A percentile compares a stretch with the other conserved stretches of the same genome.
Conservation (phyloP, 106 monocot species). For the Amphibolis antarctica region DNA sequence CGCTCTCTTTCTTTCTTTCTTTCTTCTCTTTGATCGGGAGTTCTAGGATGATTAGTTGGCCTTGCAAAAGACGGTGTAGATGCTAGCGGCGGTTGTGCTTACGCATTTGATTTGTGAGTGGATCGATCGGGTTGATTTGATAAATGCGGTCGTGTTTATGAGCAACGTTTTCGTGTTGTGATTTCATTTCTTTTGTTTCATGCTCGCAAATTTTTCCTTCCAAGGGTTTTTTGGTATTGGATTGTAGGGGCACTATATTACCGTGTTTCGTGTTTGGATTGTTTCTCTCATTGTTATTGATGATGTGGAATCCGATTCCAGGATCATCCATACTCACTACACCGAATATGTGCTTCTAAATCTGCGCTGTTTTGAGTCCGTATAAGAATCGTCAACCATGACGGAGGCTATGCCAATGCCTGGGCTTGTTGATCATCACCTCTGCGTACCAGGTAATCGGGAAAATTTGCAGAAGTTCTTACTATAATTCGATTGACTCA, state of each 20-base stretch:
- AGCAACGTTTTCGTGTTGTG: neutral
- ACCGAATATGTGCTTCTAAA: neutral
- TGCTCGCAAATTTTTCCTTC: too few relatives aligned
- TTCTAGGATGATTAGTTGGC: too few relatives aligned
- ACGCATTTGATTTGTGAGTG: too few relatives aligned
- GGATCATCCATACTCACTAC: neutral
- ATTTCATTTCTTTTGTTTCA: neutral
- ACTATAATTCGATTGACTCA: too few relatives aligned
- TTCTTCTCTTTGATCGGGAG: neutral
- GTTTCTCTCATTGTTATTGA: neutral
- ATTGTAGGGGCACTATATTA: too few relatives aligned
- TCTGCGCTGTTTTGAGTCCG: neutral
- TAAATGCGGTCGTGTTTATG: neutral
- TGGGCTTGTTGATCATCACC: neutral
- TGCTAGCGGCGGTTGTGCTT: too few relatives aligned
- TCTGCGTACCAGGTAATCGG: neutral
- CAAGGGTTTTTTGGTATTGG: too few relatives aligned
- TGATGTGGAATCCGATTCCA: neutral
- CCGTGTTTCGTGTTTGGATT: neutral
- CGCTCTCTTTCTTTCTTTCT: neutral
- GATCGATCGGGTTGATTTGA: too few relatives aligned
- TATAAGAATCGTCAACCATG: neutral
- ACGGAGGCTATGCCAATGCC: neutral
- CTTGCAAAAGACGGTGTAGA: too few relatives aligned
- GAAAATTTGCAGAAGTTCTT: too few relatives aligned